Percentiles rank a stretch among this genome's conserved stretches.
Conservation (phyloP, 306 rosid genomes). For the Cucurbita argyrosperma region DNA sequence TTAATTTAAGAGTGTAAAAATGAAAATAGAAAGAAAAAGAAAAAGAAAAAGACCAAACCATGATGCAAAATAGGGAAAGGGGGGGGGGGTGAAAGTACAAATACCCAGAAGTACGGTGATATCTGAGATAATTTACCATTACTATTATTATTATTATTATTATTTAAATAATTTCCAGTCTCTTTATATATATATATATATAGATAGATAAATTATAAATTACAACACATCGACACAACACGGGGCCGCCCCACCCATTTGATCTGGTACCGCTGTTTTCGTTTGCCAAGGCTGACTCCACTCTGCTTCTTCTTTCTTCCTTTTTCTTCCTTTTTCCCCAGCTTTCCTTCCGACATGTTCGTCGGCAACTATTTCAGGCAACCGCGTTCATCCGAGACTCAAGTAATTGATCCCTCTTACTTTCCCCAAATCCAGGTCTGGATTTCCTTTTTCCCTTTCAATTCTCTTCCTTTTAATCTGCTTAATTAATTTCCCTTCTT, state of each 20-base stretch:
- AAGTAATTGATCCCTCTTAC: neutral
- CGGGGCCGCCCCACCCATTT: neutral
- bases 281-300: neutral
- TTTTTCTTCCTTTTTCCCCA: neutral
- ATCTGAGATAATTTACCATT: neutral
- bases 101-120: constrained; percentile 5
- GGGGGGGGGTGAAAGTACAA: neutral
- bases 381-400: neutral
- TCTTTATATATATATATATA: neutral
- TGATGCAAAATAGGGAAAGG: neutral
- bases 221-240: neutral
- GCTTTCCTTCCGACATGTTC: neutral
- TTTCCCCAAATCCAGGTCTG: constrained; percentile 5
- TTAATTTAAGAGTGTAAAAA: neutral
- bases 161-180: neutral
- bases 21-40: neutral
- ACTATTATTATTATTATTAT: neutral
- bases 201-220: neutral
- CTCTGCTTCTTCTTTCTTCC: neutral
- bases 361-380: neutral
- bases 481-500: neutral
- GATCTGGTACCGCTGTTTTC: constrained; percentile 5
- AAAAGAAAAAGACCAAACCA: too few species aligned
- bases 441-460: neutral
- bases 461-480: neutral